Base-by-base conservation (phyloP, 2,329 filamentous ascomycete genomes). In the Xenosphaeropsis pyriputrescens region DNA sequence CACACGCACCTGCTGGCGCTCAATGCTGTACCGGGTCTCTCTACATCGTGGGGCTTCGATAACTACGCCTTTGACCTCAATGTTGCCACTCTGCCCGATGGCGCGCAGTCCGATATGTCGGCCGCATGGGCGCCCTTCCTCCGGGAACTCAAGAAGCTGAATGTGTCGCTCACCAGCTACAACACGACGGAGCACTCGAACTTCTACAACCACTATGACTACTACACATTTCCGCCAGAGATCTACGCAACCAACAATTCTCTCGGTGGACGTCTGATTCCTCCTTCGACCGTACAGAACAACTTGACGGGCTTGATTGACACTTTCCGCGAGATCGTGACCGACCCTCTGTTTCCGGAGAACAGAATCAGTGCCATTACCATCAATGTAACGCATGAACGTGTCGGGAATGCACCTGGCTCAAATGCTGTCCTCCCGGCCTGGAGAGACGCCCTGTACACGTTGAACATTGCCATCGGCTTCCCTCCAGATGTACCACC, bases 11-110 rank as follows among this genome's bases (percentile, higher is more conserved):
- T 73, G 0, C 62, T 66, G 1, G 52, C 49, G 2, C 61, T 71
- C 40, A 58, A 68, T 13, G 67, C 59, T 15, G 67, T 64, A 57
- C 58, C 19, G 54, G 64, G 13, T 72, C 65, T 51, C 61, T 59
- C 43, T 62, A 68, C 43, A 64, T n/a, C n/a, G n/a, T n/a, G n/a
- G n/a, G n/a, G n/a, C n/a, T n/a, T n/a, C n/a, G n/a, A n/a, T n/a
- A n/a, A n/a, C n/a, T n/a, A n/a, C n/a, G n/a, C n/a, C n/a, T n/a
- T n/a, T n/a, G n/a, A n/a, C n/a, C 58, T 38, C 61, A 62, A 43
- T 49, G 52, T 9, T 58, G 58, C 45, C 72, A 74, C 51, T 44
- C 50, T 34, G 1, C 70, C 64, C 29, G 59, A 61, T 45, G 62
- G 66, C 40, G 60, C 58, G 2, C 50, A 58, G 2, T 50, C 45